Conservation (phyloP, 371 early-diverging fungal species). For the Dipsacomyces acuminosporus region DNA sequence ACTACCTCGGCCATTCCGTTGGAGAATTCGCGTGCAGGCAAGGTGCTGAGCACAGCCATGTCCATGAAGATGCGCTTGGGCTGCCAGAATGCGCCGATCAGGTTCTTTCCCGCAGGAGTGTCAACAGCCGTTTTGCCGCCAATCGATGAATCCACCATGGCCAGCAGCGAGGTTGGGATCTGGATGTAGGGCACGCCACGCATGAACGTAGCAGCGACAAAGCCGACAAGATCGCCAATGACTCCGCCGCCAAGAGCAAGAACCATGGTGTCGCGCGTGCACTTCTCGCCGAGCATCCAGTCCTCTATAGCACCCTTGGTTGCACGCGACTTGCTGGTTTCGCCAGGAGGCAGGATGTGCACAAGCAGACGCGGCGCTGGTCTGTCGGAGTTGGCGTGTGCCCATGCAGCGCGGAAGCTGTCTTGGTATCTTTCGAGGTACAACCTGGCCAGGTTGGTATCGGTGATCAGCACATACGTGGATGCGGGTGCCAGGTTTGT, state of each 20-base stretch:
- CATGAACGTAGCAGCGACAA: constrained; percentile 97
- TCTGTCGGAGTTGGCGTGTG: constrained; percentile 15
- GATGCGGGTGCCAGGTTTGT: constrained; percentile 64
- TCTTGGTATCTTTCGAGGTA: constrained; percentile 61
- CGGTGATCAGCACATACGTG: constrained; percentile 86
- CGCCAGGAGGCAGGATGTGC: constrained; percentile 85
- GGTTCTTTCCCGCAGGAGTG: constrained; percentile 92
- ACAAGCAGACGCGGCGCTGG: constrained; percentile 65
- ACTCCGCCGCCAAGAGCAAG: constrained; percentile 97
- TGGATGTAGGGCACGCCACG: constrained; percentile 91
- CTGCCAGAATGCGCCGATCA: constrained; percentile 96
- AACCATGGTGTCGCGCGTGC: constrained; percentile 91
- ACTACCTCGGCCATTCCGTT: constrained; percentile 98
- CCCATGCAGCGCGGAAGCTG: constrained; percentile 49
- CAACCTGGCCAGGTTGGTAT: constrained; percentile 72
- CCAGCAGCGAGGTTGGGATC: constrained; percentile 92
- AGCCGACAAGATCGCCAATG: constrained; percentile 93
- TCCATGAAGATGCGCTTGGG: constrained; percentile 92
- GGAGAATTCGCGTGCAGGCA: constrained; percentile 89
- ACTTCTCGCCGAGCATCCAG: constrained; percentile 76
- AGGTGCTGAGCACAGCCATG: constrained; percentile 73
- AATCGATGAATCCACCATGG: constrained; percentile 97
- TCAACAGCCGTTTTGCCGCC: constrained; percentile 98
- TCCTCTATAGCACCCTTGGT: constrained; percentile 89
- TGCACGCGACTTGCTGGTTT: constrained; percentile 81